Conservation (phyloP, 2,329 filamentous ascomycete genomes). For the Coleophoma eucalyptorum region DNA sequence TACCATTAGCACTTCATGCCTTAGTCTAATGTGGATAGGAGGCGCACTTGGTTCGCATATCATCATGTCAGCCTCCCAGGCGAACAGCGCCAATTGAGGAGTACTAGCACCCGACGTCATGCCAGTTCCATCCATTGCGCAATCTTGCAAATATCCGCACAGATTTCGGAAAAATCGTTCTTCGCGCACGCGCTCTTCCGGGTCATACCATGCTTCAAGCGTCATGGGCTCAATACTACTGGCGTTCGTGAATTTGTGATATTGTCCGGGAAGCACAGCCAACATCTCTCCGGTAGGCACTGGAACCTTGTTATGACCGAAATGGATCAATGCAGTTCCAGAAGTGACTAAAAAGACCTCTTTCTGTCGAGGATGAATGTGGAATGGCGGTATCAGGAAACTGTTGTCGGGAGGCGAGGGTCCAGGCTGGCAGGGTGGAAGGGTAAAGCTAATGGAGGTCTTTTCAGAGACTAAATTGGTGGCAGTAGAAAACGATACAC, state of each 20-base stretch:
- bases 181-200: background rate
- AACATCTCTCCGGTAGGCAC: background rate
- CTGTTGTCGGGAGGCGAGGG: background rate
- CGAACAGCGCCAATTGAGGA: background rate
- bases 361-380: background rate
- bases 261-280: background rate
- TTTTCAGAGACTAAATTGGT: background rate
- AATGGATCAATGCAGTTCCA: background rate
- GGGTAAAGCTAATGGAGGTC: background rate
- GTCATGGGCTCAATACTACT: background rate
- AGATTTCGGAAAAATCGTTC: background rate
- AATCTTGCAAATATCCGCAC: background rate
- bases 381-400: background rate
- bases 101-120: background rate
- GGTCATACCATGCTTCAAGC: background rate
- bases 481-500: background rate
- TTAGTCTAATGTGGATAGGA: background rate
- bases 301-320: background rate
- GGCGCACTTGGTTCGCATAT: background rate
- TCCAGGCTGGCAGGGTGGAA: background rate
- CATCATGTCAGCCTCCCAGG: background rate
- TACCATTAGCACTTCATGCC: background rate
- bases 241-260: background rate
- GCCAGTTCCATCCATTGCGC: background rate
- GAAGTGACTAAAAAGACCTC: background rate